These are phyloP conservation scores for Backusella tarrabulga DNA, from an alignment of 192 early-diverging fungal genomes.

Conservation along the genomic window DNA sequence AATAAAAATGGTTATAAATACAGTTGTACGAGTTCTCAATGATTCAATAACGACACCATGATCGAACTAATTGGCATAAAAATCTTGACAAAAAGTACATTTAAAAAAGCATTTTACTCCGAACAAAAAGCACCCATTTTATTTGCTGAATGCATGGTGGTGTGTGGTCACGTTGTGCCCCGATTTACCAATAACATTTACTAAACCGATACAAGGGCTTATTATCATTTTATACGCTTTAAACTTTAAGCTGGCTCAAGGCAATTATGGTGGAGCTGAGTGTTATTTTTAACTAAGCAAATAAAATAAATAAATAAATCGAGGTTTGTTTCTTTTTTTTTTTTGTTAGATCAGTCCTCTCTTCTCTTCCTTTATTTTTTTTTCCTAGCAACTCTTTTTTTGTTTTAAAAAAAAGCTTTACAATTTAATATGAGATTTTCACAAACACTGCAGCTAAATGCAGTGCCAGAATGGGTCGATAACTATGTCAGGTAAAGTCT, in stretches of 20 bases:
- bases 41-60: neutral
- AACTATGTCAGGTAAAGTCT: slow-evolving; percentile 63
- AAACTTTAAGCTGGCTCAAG: neutral
- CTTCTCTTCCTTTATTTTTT: neutral
- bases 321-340: neutral
- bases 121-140: neutral
- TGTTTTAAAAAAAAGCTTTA: neutral
- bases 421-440: slow-evolving; percentile 79
- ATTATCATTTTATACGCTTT: neutral
- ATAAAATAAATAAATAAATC: neutral
- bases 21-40: neutral
- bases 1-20: no score
- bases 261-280: neutral
- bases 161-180: neutral
- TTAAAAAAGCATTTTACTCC: neutral
- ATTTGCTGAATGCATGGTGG: neutral
- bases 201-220: neutral
- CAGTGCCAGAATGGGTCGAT: slow-evolving; percentile 79
- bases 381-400: neutral
- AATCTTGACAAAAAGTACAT: neutral
- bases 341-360: neutral
- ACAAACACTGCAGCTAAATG: slow-evolving; percentile 87
- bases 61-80: neutral
- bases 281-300: slow-evolving; percentile 1
- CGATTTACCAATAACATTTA: neutral